Evolutionary conservation across 225 moss, liverwort and hornwort species (phyloP).

Genomic region (Sphagnum tenellum): DNA sequence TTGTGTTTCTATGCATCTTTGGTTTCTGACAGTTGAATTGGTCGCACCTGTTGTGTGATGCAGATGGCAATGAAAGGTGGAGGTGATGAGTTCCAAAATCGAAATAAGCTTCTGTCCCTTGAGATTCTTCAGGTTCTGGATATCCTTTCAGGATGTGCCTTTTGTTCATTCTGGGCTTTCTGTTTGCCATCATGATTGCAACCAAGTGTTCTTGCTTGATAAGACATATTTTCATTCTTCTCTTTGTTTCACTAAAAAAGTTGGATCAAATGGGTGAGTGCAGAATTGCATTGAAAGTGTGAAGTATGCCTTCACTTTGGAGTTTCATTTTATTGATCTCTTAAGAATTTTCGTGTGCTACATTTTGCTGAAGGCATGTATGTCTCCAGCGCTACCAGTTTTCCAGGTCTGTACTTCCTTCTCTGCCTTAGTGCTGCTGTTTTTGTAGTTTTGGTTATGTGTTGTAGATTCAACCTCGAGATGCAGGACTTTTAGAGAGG

Average conservation of each 20-base stretch:
- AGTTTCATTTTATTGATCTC: constrained; percentile 86
- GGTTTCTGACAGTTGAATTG: no score
- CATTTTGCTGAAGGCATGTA: constrained; percentile 85
- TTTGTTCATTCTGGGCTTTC: no score
- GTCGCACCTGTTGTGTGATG: background rate
- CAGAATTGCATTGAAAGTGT: constrained; percentile 87
- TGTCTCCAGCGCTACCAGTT: constrained; percentile 58
- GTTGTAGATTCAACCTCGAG: no score
- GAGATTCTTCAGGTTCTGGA: constrained; percentile 79
- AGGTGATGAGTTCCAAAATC: constrained; percentile 79
- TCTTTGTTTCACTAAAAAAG: no score
- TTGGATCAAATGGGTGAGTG: background rate
- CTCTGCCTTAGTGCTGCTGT: no score
- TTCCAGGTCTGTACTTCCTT: constrained; percentile 63
- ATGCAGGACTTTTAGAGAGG: no score
- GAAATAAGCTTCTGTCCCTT: constrained; percentile 87
- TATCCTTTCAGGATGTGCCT: no score
- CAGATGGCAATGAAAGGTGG: constrained; percentile 99
- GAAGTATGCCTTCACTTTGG: constrained; percentile 69
- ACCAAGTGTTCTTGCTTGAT: no score
- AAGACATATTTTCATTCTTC: no score
- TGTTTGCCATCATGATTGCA: no score
- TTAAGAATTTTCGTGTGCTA: constrained; percentile 95
- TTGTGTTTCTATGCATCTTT: no score
- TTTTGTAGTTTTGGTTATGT: no score